Base-by-base conservation (phyloP, 2,329 filamentous ascomycete species). In the Neopestalotiopsis sp. region DNA sequence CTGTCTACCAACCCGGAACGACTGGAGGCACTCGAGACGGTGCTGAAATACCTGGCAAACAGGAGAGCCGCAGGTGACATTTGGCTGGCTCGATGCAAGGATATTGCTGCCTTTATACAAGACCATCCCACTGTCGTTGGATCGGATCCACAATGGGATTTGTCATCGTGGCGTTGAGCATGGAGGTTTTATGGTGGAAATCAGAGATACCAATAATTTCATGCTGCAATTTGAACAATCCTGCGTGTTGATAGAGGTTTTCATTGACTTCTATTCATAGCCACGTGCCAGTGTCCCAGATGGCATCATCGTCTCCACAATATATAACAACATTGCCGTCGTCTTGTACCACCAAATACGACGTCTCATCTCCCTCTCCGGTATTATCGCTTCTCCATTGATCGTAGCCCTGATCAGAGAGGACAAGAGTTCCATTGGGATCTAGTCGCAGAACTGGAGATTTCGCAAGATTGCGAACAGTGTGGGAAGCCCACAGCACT, bases 401-500 rank as follows among this genome's bases (percentile, higher is more conserved):
- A 14, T 53, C 45, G 17, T 53, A n/a, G 45, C 45, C 45, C n/a
- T 17, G 7, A n/a, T 53, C 45, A 0, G n/a, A 53, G 5, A 53
- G 7, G 7, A 53, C 45, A n/a, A 53, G 45, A 24, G 9, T 53
- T 1, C 45, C 45, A n/a, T 53, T 17, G n/a, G n/a, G n/a, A 7
- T 17, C 45, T 6, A 53, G n/a, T 53, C n/a, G 17, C n/a, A 53
- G 6, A 3, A 24, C 14, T 7, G 45, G 45, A 53, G 7, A 9
- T 2, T 28, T 61, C 6, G 20, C n/a, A 1, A 17, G 24, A 30
- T 61, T 17, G 12, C n/a, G n/a, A 20, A 20, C 14, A 34, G n/a
- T 28, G 57, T 61, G 20, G 1, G 57, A 61, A 61, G 57, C 57
- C 57, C 57, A 61, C 57, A 61, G 13, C 24, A 61, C 57, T 14